These are phyloP conservation scores for Rhodotorula glutinis DNA, from an alignment of 1,284 basidiomycete species.

Conservation along the genomic window DNA sequence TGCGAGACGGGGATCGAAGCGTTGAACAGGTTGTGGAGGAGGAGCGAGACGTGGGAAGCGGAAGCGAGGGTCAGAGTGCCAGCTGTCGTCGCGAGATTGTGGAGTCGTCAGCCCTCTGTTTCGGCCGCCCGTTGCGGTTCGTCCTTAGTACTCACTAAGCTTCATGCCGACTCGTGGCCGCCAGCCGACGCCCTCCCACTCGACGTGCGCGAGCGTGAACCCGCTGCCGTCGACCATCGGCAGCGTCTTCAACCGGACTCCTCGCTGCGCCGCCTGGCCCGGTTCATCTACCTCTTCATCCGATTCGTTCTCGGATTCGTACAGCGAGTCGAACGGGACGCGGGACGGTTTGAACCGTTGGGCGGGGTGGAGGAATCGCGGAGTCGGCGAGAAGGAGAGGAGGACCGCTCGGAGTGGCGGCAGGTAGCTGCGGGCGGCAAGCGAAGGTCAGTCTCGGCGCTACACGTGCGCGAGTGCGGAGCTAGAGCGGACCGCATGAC, in stretches of 20 bases:
- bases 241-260: slow-evolving; percentile 28
- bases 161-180: slow-evolving; percentile 79
- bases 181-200: slow-evolving; percentile 85
- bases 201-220: slow-evolving; percentile 70
- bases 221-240: slow-evolving; percentile 69
- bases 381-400: slow-evolving; percentile 68
- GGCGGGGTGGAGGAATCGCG: slow-evolving; percentile 64
- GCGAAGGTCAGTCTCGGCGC: no score
- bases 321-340: slow-evolving; percentile 24
- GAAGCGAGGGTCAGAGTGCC: slow-evolving; percentile 86
- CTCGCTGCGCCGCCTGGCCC: not conserved
- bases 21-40: slow-evolving; percentile 93
- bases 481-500: slow-evolving; percentile 70
- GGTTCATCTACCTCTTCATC: slow-evolving; percentile 6
- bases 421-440: slow-evolving; percentile 68
- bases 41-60: slow-evolving; percentile 88
- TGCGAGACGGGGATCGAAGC: slow-evolving; percentile 92
- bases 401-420: slow-evolving; percentile 83
- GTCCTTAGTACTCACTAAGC: slow-evolving; percentile 61
- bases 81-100: slow-evolving; percentile 52
- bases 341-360: slow-evolving; percentile 58
- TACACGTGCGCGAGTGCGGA: not conserved
- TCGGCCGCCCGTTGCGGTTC: no score
- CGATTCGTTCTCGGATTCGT: not conserved
- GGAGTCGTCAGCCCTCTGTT: slow-evolving; percentile 16